Conservation (phyloP, 1,139 yeast species). For the Lodderomyces metapsilosis region DNA sequence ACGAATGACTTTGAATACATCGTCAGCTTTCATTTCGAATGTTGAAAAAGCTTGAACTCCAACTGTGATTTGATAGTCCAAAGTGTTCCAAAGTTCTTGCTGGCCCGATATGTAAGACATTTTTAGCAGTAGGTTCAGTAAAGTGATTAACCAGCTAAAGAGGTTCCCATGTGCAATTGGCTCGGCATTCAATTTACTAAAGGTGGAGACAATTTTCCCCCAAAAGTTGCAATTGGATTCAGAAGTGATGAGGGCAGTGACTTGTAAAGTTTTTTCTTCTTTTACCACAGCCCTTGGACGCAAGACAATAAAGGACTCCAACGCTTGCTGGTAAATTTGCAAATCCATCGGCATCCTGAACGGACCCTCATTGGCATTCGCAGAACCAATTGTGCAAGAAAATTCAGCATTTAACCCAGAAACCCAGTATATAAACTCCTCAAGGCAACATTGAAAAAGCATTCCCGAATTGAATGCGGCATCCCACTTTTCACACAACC, state of each 20-base stretch:
- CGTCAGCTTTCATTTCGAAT: conserved; percentile 8
- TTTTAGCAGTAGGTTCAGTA: conserved; percentile 6
- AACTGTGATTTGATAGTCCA: conserved; percentile 11
- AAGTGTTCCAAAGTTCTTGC: conserved; percentile 1
- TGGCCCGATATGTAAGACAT: background rate
- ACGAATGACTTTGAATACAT: conserved; percentile 6
- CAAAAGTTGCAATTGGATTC: conserved; percentile 3
- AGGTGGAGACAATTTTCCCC: conserved; percentile 8
- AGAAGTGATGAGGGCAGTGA: background rate
- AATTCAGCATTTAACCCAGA: background rate
- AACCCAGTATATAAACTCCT: background rate
- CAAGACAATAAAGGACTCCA: conserved; percentile 1
- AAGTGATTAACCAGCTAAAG: conserved; percentile 12
- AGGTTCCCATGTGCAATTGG: conserved; percentile 4
- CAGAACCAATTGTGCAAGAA: too few species aligned
- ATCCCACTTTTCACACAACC: conserved; percentile 50
- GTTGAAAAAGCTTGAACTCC: conserved; percentile 12
- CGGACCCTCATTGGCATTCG: background rate
- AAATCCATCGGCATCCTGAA: background rate
- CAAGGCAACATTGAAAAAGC: background rate
- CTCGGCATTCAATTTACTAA: conserved; percentile 8
- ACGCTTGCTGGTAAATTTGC: background rate
- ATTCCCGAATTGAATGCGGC: conserved; percentile 8
- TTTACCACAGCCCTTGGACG: too few species aligned
- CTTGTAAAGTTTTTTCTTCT: background rate